These are phyloP conservation scores for Vaccinium macrocarpon DNA, from an alignment of 148 eudicot genomes.

Conservation along the genomic window DNA sequence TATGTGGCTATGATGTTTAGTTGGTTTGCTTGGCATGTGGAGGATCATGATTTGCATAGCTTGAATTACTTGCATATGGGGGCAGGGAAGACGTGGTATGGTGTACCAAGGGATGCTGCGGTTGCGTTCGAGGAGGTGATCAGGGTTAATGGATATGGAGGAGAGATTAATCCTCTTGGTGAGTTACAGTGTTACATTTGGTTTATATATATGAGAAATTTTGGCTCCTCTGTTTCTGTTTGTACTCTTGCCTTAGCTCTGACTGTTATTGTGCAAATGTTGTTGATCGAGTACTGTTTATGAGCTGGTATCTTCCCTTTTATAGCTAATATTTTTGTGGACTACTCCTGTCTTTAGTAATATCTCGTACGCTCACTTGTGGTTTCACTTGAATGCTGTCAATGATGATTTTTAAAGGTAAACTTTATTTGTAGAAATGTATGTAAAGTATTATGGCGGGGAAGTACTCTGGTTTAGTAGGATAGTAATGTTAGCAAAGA, in stretches of 20 bases:
- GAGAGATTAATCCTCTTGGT: slow-evolving; percentile 98
- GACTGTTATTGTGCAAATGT: not conserved
- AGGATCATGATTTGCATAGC: slow-evolving; percentile 97
- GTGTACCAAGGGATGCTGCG: slow-evolving; percentile 87
- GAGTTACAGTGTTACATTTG: slow-evolving; percentile 25
- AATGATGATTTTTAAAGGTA: not conserved
- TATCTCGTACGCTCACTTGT: not conserved
- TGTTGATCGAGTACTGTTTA: slow-evolving; percentile 14
- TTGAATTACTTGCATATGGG: slow-evolving; percentile 95
- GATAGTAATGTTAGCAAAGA: not conserved
- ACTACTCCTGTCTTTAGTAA: not conserved
- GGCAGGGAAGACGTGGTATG: slow-evolving; percentile 94
- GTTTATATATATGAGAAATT: not conserved
- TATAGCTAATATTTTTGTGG: not conserved
- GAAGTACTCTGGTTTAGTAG: slow-evolving; percentile 8
- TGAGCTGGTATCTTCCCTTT: not conserved
- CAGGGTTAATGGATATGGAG: slow-evolving; percentile 83
- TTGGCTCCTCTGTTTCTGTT: slow-evolving; percentile 20
- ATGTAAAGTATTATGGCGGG: slow-evolving; percentile 2
- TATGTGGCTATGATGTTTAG: slow-evolving; percentile 96
- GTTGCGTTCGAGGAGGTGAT: slow-evolving; percentile 89
- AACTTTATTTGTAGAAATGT: not conserved
- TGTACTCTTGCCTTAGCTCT: slow-evolving; percentile 7
- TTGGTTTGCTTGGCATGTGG: slow-evolving; percentile 99
- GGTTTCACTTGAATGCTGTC: not conserved